phyloP scores from a whole-genome alignment of 179 eudicot genomes.

The Carnegiea gigantea region DNA sequence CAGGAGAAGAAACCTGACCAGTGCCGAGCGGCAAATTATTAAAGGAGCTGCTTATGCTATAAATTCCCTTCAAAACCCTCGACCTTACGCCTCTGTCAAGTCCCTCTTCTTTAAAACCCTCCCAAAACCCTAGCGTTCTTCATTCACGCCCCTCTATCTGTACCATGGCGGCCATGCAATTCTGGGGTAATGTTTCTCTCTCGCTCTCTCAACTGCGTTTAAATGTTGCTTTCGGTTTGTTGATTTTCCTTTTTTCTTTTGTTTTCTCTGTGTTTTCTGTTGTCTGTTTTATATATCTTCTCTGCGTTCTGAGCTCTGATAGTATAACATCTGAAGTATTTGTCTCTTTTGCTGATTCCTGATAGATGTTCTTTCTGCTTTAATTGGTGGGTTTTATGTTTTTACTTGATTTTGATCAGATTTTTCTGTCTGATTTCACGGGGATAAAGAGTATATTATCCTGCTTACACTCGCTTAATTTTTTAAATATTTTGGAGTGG shows the following conservation, averaged over 20 bases:
- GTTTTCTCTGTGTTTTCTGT: too few relatives aligned
- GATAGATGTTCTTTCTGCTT: neutral
- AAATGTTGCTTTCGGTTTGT: neutral
- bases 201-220: neutral
- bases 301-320: neutral
- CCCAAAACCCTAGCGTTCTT: neutral
- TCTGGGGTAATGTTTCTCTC: neutral
- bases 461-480: neutral
- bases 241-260: neutral
- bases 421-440: neutral
- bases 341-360: neutral
- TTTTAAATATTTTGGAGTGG: neutral
- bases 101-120: neutral
- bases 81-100: neutral
- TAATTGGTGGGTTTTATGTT: neutral
- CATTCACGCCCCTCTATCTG: neutral
- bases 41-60: neutral
- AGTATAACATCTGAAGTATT: neutral
- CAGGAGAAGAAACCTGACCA: neutral
- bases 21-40: neutral
- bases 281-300: neutral
- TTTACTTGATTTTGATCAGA: neutral
- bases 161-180: neutral
- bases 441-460: neutral
- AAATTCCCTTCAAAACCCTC: neutral